phyloP scores from a whole-genome alignment of 768 basidiomycete genomes.

The Lactarius akahatsu region DNA sequence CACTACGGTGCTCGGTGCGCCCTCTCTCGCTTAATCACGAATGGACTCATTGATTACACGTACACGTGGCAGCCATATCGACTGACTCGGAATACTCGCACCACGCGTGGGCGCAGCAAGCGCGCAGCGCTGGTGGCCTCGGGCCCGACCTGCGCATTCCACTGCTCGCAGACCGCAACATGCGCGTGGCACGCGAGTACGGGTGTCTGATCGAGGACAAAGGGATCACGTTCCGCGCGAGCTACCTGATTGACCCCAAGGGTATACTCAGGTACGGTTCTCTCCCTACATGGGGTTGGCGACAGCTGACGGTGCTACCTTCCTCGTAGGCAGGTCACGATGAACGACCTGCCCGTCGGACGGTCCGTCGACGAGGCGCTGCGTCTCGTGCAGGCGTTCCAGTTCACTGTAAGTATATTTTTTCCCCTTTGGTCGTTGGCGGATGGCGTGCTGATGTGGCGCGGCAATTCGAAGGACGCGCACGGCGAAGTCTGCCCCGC shows the following conservation, averaged over 20 bases:
- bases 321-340: constrained; percentile 57
- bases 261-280: constrained; percentile 61
- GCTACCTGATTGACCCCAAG: constrained; percentile 86
- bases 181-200: constrained; percentile 80
- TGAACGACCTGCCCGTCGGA: constrained; percentile 94
- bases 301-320: not conserved
- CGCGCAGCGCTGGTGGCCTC: constrained; percentile 84
- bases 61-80: constrained; percentile 57
- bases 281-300: not conserved
- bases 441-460: not conserved
- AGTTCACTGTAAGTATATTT: constrained; percentile 63
- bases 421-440: too few species aligned
- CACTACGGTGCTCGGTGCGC: constrained; percentile 72
- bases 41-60: constrained; percentile 3
- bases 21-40: too few species aligned
- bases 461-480: constrained; percentile 54
- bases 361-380: constrained; percentile 92
- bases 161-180: constrained; percentile 75
- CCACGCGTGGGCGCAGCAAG: constrained; percentile 80
- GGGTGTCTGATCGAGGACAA: constrained; percentile 86
- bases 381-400: constrained; percentile 91
- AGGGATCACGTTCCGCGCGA: constrained; percentile 83
- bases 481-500: constrained; percentile 93
- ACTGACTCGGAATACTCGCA: constrained; percentile 90
- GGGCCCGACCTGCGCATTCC: constrained; percentile 87